Base-by-base conservation (phyloP, 768 basidiomycete genomes). In the Suillus brevipes region DNA sequence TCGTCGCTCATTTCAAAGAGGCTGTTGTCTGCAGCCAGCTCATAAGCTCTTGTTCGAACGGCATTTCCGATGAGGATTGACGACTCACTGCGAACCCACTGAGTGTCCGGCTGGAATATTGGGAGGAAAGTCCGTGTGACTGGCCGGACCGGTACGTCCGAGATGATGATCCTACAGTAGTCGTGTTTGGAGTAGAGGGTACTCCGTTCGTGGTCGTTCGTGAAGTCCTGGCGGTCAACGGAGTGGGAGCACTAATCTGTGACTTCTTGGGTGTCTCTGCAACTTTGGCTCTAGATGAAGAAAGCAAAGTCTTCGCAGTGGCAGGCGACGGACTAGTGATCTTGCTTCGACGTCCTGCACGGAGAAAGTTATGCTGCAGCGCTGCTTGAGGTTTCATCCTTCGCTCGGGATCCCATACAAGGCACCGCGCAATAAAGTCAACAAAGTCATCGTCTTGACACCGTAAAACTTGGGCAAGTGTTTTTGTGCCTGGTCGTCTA, bases 351-450 rank as follows among this genome's bases (percentile, higher is more conserved):
- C 86, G 84, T 58, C 91, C 87, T 31, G 87, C 85, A 23, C 88
- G 81, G 65, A 97, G 83, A 79, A 95, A 98, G 13, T 92, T 91
- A 78, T 98, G 97, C 28, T 95, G 88, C 80, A 98, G 77, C 1
- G 97, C 97, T 12, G 91, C 85, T 70, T 95, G 91, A 5, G 97
- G 97, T 76, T 97, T 99, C 74, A 99, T 84, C 38, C 97, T 87
- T 60, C 93, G 87, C 71, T 99, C 97, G 10, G 97, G 97, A 79
- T 99, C 97, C 96, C 96, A 99, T 36, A 92, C 84, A n/a, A 99
- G 83, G 78, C 97, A 99, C 75, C 97, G 98, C 1, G 92, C 84
- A 68, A 99, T 91, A 75, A 99, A 99, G 79, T 99, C 97, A 64
- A 99, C 84, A 69, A 99, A 99, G 52, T 92, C 89, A 65, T 97